Base-by-base conservation (phyloP, 306 rosid species). In the Inga oerstediana region DNA sequence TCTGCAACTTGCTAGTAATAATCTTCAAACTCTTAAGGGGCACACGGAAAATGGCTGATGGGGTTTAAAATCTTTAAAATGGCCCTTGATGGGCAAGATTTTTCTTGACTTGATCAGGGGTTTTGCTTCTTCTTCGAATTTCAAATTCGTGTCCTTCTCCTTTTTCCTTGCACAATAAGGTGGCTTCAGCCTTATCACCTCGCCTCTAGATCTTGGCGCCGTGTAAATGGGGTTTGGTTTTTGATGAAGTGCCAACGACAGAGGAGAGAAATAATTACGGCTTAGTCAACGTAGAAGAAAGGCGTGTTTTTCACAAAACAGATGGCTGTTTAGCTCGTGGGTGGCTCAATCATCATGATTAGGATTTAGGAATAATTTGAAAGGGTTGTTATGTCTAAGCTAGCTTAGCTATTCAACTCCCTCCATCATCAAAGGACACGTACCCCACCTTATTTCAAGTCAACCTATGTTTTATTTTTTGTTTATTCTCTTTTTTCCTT, bases 161-260 rank as follows among this genome's bases (percentile, higher is more conserved):
- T 37, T 39, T 35, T 7, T 39, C 1, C 8, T 37, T 39, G 1
- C 7, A 39, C 1, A 6, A 6, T 39, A 7, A 39, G 43, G 43
- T 39, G 43, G 43, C 43, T 39, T 39, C 43, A 5, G 1, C 8
- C 6, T 39, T 39, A 39, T 39, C 43, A 39, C 43, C 43, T 39
- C 6, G 10, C 2, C 49, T 45, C 49, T 45, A 45, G 76, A 84
- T 79, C 64, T 79, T 79, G 52, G 17, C 65, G 80, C 27, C 80
- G 72, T 24, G 39, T 51, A 41, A 39, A n/a, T 27, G 74, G 86
- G 83, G 69, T 64, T 44, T 24, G 67, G 77, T 58, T 77, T 77
- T 10, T 83, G 34, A 12, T 10, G 15, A 39, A 41, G 45, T 20
- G 49, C 69, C 58, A 71, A 56, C 71, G 39, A 15, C 34, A 70